These are phyloP conservation scores for Fusarium sp. DNA, from an alignment of 2,329 filamentous ascomycete genomes.

Conservation along the genomic window DNA sequence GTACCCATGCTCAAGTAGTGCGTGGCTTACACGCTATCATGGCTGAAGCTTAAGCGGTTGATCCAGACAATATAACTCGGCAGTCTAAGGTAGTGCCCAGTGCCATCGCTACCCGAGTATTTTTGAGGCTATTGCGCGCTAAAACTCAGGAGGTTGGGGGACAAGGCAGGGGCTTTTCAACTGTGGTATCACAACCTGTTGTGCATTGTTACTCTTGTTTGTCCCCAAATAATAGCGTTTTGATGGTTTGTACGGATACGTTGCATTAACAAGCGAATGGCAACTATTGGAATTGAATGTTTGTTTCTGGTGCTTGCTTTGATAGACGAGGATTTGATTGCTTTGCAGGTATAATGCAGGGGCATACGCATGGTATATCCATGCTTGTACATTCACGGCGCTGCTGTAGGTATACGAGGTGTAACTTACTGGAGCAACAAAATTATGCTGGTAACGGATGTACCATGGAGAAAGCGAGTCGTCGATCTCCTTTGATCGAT, in stretches of 20 bases:
- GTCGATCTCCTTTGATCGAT: not conserved
- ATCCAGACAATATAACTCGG: constrained; percentile 20
- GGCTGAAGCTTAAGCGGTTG: constrained; percentile 1
- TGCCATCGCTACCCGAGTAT: constrained; percentile 1
- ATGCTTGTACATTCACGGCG: not conserved
- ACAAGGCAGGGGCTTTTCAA: constrained; percentile 21
- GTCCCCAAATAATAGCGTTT: not conserved
- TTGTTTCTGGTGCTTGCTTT: not conserved
- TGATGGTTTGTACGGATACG: not conserved
- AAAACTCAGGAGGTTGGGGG: constrained; percentile 39
- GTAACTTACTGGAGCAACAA: not conserved
- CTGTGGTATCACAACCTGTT: not conserved
- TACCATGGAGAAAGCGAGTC: not conserved
- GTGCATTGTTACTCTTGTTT: constrained; percentile 7
- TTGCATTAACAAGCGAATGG: not conserved
- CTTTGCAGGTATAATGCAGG: not conserved
- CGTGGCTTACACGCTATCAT: constrained; percentile 14
- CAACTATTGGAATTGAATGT: not conserved
- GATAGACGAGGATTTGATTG: not conserved
- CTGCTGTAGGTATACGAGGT: constrained; percentile 9
- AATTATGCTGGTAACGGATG: not conserved
- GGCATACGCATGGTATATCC: not conserved
- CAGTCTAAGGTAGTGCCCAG: not conserved
- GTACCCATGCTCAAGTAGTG: constrained; percentile 27
- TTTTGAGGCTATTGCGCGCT: constrained; percentile 17